Evolutionary conservation across 441 rosid genomes (phyloP).

Genomic region (Corymbia citriodora): DNA sequence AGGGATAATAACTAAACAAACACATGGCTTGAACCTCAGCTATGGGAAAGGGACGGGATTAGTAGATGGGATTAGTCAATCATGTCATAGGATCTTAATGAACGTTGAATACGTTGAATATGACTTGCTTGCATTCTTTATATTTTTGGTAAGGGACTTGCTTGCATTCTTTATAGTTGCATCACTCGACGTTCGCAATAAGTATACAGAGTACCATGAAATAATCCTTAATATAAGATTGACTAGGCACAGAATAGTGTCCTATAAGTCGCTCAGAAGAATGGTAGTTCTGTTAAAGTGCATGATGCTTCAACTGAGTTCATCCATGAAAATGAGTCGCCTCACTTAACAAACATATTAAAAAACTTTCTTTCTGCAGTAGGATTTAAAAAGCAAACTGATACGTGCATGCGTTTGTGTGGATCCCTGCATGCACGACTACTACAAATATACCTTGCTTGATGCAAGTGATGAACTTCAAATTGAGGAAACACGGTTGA

Average conservation of each 20-base stretch:
- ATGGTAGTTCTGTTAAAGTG: not conserved
- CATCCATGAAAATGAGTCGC: not conserved
- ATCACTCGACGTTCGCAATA: not conserved
- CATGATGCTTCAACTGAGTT: not conserved
- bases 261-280: not conserved
- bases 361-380: not conserved
- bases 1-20: not conserved
- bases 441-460: not conserved
- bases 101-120: too few species aligned
- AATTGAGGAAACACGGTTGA: not conserved
- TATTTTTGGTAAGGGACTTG: too few species aligned
- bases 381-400: not conserved
- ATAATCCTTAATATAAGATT: not conserved
- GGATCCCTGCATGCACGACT: not conserved
- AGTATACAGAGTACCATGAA: not conserved
- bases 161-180: not conserved
- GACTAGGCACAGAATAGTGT: not conserved
- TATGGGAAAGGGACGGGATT: not conserved
- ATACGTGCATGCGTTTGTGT: not conserved
- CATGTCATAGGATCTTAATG: not conserved
- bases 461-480: not conserved
- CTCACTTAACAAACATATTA: not conserved
- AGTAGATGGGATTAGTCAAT: not conserved
- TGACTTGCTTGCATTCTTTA: not conserved
- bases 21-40: not conserved